Conservation (phyloP, 805 yeast species). For the Ogataea neopini region DNA sequence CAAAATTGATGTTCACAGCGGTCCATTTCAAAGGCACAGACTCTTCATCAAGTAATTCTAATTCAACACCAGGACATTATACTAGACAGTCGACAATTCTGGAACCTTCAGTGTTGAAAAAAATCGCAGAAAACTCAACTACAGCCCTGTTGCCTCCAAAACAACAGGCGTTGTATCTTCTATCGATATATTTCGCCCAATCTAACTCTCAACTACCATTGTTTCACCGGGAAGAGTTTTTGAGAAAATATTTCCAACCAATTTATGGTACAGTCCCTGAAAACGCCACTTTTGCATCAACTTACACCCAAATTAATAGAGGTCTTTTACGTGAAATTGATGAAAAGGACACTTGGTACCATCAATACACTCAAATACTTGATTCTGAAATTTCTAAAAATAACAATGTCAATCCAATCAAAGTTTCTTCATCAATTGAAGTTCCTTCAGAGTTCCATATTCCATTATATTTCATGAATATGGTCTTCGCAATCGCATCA, state of each 20-base stretch:
- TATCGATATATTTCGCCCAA: constrained; percentile 70
- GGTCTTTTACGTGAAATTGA: constrained; percentile 27
- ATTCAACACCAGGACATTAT: constrained; percentile 10
- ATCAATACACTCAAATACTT: constrained; percentile 40
- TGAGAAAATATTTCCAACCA: constrained; percentile 68
- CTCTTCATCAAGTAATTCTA: constrained; percentile 2
- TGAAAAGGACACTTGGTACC: constrained; percentile 49
- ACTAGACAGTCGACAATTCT: constrained; percentile 17
- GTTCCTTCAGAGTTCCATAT: constrained; percentile 52
- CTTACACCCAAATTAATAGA: constrained; percentile 48
- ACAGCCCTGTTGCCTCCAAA: constrained; percentile 69
- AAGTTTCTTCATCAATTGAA: constrained; percentile 38
- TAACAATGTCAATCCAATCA: constrained; percentile 32
- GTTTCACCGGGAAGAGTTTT: constrained; percentile 76
- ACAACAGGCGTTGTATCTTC: constrained; percentile 62
- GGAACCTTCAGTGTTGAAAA: constrained; percentile 33
- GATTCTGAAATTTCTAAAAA: constrained; percentile 27
- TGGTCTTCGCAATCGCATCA: constrained; percentile 79
- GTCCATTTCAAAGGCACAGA: constrained; percentile 50
- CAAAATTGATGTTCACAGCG: constrained; percentile 75
- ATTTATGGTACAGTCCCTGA: constrained; percentile 69
- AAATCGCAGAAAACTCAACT: constrained; percentile 23
- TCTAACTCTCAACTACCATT: constrained; percentile 84
- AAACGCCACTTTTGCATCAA: constrained; percentile 57
- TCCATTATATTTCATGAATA: constrained; percentile 69